Conservation (phyloP, 352 stramenopile genomes). For the Phytophthora sp. region DNA sequence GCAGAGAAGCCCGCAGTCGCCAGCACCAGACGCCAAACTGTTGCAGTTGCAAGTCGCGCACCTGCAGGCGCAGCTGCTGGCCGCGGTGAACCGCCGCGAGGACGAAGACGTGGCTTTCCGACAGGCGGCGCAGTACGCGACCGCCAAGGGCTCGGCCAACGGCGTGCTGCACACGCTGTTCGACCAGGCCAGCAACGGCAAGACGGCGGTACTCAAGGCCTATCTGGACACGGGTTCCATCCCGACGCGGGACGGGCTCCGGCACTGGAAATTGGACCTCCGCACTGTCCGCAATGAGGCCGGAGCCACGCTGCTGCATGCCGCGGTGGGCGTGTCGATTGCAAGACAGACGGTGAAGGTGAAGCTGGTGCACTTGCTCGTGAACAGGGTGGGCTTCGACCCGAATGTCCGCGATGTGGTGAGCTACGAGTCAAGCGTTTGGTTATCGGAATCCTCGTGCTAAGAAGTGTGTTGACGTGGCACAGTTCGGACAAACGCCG, state of each 20-base stretch:
- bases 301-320: conserved; percentile 69
- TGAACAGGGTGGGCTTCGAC: conserved; percentile 77
- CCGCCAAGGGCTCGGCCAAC: conserved; percentile 77
- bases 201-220: conserved; percentile 52
- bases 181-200: conserved; percentile 67
- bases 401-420: conserved; percentile 72
- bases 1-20: background rate
- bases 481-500: conserved; percentile 76
- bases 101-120: conserved; percentile 69
- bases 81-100: conserved; percentile 57
- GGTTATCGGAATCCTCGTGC: no score
- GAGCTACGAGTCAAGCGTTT: conserved; percentile 1
- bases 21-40: conserved; percentile 23
- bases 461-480: conserved; percentile 1
- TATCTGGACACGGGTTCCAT: conserved; percentile 81
- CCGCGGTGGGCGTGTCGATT: conserved; percentile 69
- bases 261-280: conserved; percentile 76
- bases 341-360: conserved; percentile 71
- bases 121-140: conserved; percentile 59
- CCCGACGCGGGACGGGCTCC: conserved; percentile 73
- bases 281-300: conserved; percentile 67
- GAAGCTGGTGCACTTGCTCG: conserved; percentile 66
- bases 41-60: conserved; percentile 59
- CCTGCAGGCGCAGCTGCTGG: conserved; percentile 50
- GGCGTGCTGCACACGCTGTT: conserved; percentile 81